A percentile compares a stretch with the other conserved stretches of the same genome.
Conservation (phyloP, 2,329 filamentous ascomycete species). For the Fusarium sp. region DNA sequence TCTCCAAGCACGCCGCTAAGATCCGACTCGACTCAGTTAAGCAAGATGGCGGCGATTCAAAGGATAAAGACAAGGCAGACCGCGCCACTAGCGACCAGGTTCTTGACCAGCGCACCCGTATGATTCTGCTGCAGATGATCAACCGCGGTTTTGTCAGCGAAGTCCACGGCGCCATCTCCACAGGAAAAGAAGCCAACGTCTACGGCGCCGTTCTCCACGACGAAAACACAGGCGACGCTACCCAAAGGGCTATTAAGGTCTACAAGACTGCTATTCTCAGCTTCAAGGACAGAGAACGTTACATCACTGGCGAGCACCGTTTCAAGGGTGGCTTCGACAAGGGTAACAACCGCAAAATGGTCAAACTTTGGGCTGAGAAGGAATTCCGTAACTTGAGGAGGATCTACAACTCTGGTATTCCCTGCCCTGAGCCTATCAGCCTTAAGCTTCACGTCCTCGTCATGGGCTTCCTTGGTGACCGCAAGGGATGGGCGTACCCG, state of each 20-base stretch:
- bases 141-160: constrained; percentile 90
- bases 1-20: constrained; percentile 86
- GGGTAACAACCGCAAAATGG: constrained; percentile 94
- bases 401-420: constrained; percentile 84
- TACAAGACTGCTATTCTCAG: constrained; percentile 98
- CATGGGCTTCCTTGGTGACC: constrained; percentile 92
- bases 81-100: constrained; percentile 95
- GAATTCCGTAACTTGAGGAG: constrained; percentile 94
- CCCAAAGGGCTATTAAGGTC: constrained; percentile 93
- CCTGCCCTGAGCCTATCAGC: constrained; percentile 88
- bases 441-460: constrained; percentile 94
- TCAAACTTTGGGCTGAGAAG: constrained; percentile 98
- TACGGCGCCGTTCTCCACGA: constrained; percentile 84
- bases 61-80: constrained; percentile 88
- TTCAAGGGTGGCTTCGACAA: constrained; percentile 94
- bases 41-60: constrained; percentile 54
- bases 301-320: constrained; percentile 92
- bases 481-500: constrained; percentile 87
- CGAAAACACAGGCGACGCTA: constrained; percentile 62
- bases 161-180: constrained; percentile 94
- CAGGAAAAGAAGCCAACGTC: constrained; percentile 97
- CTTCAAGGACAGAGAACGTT: constrained; percentile 97
- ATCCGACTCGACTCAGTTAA: constrained; percentile 79
- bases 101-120: constrained; percentile 90
- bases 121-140: constrained; percentile 96